Conservation (phyloP, 768 basidiomycete genomes). For the Kwoniella sp. region DNA sequence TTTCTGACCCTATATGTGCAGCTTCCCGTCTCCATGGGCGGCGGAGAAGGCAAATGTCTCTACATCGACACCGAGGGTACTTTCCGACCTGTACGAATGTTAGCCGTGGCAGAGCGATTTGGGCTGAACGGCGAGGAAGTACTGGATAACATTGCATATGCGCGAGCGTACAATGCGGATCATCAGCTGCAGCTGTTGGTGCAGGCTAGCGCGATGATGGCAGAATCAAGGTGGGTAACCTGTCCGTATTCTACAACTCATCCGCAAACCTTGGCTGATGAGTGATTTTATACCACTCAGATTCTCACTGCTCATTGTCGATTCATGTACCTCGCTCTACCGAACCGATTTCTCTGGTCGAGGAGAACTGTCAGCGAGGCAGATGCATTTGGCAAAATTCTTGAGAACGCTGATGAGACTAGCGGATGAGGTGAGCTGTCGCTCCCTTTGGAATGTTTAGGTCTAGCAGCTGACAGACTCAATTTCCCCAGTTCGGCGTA, state of each 20-base stretch:
- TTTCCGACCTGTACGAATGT: conserved; percentile 91
- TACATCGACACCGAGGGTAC: conserved; percentile 99
- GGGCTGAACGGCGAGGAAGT: conserved; percentile 99
- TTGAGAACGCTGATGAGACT: conserved; percentile 86
- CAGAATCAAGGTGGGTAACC: conserved; percentile 79
- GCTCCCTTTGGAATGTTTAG: background rate
- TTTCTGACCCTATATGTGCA: conserved; percentile 26
- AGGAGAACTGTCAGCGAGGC: conserved; percentile 90
- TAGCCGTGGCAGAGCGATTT: conserved; percentile 92
- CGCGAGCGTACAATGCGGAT: conserved; percentile 96
- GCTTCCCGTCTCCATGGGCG: conserved; percentile 94
- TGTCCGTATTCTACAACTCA: background rate
- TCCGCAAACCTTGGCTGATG: background rate
- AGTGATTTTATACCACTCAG: conserved; percentile 59
- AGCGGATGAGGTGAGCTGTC: conserved; percentile 83
- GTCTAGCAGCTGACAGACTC: conserved; percentile 12
- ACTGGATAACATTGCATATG: conserved; percentile 96
- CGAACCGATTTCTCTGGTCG: conserved; percentile 94
- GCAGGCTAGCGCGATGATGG: conserved; percentile 96
- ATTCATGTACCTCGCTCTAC: conserved; percentile 93
- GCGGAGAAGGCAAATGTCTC: conserved; percentile 97
- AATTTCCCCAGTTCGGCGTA: conserved; percentile 76
- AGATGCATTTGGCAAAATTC: conserved; percentile 95
- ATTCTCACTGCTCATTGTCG: conserved; percentile 93
- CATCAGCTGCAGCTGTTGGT: conserved; percentile 89